Evolutionary conservation across 768 basidiomycete species (phyloP).

Genomic region (Ramaria sp.): DNA sequence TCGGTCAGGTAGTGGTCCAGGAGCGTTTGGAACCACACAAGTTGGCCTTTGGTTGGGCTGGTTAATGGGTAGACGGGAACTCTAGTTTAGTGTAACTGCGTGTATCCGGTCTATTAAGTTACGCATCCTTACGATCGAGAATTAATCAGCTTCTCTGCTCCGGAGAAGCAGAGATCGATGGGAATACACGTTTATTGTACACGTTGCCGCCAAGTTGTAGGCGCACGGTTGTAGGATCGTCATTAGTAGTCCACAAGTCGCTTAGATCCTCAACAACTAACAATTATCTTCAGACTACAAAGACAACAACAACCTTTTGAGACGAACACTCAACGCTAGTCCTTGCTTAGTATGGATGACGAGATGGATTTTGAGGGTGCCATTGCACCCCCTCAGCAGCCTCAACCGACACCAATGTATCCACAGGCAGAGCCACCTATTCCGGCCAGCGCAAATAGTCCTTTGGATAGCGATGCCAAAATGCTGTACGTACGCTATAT

Average conservation of each 20-base stretch:
- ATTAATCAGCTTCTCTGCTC: not conserved
- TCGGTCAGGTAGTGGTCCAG: constrained; percentile 47
- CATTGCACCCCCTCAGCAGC: constrained; percentile 23
- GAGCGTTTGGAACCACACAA: constrained; percentile 30
- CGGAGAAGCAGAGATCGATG: constrained; percentile 6
- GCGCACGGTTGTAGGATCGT: not conserved
- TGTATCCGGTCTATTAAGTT: not conserved
- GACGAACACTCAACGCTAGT: not conserved
- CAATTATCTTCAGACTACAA: not conserved
- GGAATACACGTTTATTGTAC: constrained; percentile 3
- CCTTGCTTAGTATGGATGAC: constrained; percentile 51
- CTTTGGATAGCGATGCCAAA: constrained; percentile 42
- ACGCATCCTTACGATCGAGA: not conserved
- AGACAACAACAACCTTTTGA: not conserved
- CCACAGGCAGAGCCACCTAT: constrained; percentile 19
- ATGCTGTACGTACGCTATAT: constrained; percentile 51
- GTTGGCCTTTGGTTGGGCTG: constrained; percentile 50
- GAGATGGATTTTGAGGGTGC: constrained; percentile 59
- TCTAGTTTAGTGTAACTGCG: constrained; percentile 16
- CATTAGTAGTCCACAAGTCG: constrained; percentile 7
- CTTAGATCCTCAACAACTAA: constrained; percentile 3
- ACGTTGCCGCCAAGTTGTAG: not conserved
- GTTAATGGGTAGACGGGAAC: constrained; percentile 47
- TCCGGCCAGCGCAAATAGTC: constrained; percentile 18
- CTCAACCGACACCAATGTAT: constrained; percentile 17